Evolutionary conservation across 148 eudicot species (phyloP), one percentile per base, ranked within the genome.

Genomic region (Suaeda aralocaspica): DNA sequence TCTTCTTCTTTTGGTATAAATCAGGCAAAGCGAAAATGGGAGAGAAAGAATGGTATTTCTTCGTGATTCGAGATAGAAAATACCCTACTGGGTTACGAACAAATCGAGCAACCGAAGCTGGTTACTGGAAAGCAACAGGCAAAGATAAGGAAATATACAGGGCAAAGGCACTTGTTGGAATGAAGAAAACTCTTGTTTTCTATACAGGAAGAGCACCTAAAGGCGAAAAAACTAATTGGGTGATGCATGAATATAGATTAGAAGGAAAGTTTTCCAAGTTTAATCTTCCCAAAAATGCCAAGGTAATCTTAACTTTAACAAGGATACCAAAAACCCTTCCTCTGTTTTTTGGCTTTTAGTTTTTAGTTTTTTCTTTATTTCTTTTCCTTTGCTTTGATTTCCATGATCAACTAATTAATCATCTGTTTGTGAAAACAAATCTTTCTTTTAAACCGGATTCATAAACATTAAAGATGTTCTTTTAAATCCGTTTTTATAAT

Each of bases 91-190:
- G 98, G 0, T 34, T 76, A 69, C 84, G 96, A 69, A 90, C 98
- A 3, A 93, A 93, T 72, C 74, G 98, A 39, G 96, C 98, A 6
- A 93, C 98, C 5, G 83, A 79, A 11, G 85, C 90, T 9, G 98
- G 97, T 0, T 92, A 92, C 28, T 92, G 97, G 97, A 92, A 92
- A 69, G 96, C 96, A 0, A 92, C 98, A 1, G 98, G 98, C 2
- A 93, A 90, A 77, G 98, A 93, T 51, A 92, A 85, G 80, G 98
- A 92, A 65, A 90, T 92, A 22, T 74, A 79, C 59, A 77, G 67
- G 33, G 76, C 18, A 2, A 90, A 84, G 72, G 28, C 69, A 0
- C 80, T 90, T 33, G 84, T 93, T 56, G 98, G 98, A 5, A 93
- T 90, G 98, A 92, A 92, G 82, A 92, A 92, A 68, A 92, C 98